These are phyloP conservation scores for Porpolomopsis calyptriformis DNA, from an alignment of 768 basidiomycete genomes.

Conservation along the genomic window DNA sequence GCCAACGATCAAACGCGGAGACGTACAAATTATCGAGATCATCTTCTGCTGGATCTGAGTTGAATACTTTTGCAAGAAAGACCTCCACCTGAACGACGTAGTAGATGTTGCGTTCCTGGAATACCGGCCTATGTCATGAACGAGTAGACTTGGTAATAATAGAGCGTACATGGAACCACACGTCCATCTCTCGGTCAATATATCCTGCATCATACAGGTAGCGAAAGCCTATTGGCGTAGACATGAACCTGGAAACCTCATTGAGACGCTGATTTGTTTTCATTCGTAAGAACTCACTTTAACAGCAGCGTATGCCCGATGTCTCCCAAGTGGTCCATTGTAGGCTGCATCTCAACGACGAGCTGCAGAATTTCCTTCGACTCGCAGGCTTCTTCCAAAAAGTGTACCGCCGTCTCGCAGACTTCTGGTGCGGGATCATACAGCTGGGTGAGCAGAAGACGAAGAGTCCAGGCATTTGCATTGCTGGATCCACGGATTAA, in stretches of 20 bases:
- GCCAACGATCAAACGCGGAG: background rate
- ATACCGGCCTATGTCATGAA: background rate
- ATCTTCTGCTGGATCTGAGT: conserved; percentile 41
- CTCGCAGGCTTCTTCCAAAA: conserved; percentile 85
- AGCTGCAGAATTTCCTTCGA: conserved; percentile 72
- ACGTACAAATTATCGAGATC: conserved; percentile 51
- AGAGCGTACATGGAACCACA: conserved; percentile 80
- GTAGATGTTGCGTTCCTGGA: conserved; percentile 81
- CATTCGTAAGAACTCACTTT: conserved; percentile 42
- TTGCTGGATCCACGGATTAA: conserved; percentile 57
- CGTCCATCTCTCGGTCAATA: conserved; percentile 90
- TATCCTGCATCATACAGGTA: conserved; percentile 89
- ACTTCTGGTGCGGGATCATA: conserved; percentile 91
- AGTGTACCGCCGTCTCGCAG: conserved; percentile 80
- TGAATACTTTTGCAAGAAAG: conserved; percentile 74
- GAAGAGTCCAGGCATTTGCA: conserved; percentile 79
- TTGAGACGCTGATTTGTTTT: background rate
- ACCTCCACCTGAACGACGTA: conserved; percentile 94
- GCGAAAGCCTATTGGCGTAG: conserved; percentile 83
- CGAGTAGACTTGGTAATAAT: background rate
- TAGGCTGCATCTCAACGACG: conserved; percentile 91
- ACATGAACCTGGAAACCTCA: conserved; percentile 64
- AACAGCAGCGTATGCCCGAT: conserved; percentile 81
- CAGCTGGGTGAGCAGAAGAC: conserved; percentile 86
- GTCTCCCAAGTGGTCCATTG: conserved; percentile 90